Conservation (phyloP, 768 basidiomycete genomes). For the Rubroboletus satanas region DNA sequence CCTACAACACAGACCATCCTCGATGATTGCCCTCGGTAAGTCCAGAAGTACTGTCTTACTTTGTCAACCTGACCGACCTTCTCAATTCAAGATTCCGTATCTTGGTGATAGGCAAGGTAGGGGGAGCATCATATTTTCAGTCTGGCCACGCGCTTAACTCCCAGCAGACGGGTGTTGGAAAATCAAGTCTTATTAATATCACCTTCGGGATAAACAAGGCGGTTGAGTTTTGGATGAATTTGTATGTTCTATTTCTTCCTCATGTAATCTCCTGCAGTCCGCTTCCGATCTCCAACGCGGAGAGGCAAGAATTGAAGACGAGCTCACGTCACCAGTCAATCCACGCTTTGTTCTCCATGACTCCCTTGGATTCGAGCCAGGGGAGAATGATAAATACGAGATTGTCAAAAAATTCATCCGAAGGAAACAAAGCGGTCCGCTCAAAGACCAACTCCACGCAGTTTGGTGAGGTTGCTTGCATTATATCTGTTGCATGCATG, state of each 20-base stretch:
- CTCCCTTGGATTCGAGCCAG: conserved; percentile 1
- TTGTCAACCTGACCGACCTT: neutral
- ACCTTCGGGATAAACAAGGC: neutral
- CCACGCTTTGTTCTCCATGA: neutral
- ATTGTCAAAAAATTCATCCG: neutral
- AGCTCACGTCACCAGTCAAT: neutral
- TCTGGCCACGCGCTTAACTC: neutral
- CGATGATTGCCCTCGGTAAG: neutral
- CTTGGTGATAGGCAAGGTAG: neutral
- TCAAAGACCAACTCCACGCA: neutral
- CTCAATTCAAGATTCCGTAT: neutral
- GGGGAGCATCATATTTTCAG: neutral
- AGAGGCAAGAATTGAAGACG: neutral
- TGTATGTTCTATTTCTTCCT: neutral
- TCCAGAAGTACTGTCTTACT: neutral
- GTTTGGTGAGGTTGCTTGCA: neutral
- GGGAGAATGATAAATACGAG: neutral
- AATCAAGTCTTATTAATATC: neutral
- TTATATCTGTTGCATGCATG: neutral
- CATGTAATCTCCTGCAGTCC: neutral
- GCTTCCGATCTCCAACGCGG: neutral
- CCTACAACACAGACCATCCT: neutral
- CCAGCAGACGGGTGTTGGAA: neutral
- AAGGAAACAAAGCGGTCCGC: neutral
- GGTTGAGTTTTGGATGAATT: neutral